A percentile compares a stretch with the other conserved stretches of the same genome.
phyloP scores from a whole-genome alignment of 495 filamentous ascomycete genomes.

The Neurospora sp. region DNA sequence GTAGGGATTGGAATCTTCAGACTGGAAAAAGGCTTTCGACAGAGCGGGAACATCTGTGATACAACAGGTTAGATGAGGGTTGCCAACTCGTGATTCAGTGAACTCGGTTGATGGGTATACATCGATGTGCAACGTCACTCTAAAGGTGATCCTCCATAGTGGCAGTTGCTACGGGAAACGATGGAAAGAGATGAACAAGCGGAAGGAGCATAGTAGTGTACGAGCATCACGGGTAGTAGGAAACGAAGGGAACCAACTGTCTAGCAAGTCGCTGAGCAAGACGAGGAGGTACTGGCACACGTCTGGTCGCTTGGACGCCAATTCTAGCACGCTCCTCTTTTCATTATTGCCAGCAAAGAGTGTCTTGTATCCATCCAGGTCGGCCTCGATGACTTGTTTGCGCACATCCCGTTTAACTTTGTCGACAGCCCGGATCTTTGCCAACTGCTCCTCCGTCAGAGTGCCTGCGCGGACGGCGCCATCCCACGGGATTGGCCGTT shows the following conservation, averaged over 20 bases:
- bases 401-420: slow-evolving; percentile 82
- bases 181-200: neutral
- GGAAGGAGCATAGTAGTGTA: neutral
- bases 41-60: slow-evolving; percentile 66
- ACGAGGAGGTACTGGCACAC: slow-evolving; percentile 93
- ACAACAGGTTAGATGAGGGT: slow-evolving; percentile 9
- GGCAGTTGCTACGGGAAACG: neutral
- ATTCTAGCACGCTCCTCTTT: slow-evolving; percentile 69
- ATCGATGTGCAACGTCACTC: neutral
- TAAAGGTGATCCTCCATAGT: neutral
- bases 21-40: slow-evolving; percentile 60
- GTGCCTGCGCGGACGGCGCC: slow-evolving; percentile 88
- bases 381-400: slow-evolving; percentile 66
- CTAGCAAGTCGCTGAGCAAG: slow-evolving; percentile 76
- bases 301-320: slow-evolving; percentile 67
- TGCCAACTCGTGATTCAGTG: neutral
- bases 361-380: slow-evolving; percentile 64
- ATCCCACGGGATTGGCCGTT: slow-evolving; percentile 94
- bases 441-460: slow-evolving; percentile 88
- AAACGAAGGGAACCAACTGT: slow-evolving; percentile 45
- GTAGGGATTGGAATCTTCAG: slow-evolving; percentile 57
- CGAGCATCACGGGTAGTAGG: neutral
- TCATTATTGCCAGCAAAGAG: slow-evolving; percentile 65
- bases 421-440: slow-evolving; percentile 94
- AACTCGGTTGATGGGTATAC: neutral